Evolutionary conservation across 1,284 basidiomycete genomes (phyloP), one percentile per base, ranked within the genome.

Genomic region (Cystobasidium pallidum): DNA sequence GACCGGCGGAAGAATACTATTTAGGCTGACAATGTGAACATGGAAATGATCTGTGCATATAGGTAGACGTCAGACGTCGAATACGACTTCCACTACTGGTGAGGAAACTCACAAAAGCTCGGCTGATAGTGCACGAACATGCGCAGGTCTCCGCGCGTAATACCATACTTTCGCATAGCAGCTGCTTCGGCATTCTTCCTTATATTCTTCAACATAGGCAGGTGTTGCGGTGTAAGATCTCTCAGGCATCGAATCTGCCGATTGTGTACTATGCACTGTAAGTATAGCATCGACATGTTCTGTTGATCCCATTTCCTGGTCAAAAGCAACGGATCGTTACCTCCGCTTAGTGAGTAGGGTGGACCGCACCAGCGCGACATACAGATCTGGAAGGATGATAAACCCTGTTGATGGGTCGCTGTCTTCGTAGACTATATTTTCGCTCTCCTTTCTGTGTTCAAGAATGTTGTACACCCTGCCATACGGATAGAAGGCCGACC

Each of bases 41-140:
- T 96, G 93, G 78, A 96, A 45, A 17, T 45, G 43, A 17, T 45
- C 43, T 45, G 19, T n/a, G n/a, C n/a, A n/a, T n/a, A n/a, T n/a
- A n/a, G n/a, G n/a, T n/a, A n/a, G n/a, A n/a, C n/a, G n/a, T n/a
- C n/a, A n/a, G n/a, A n/a, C n/a, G n/a, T n/a, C n/a, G n/a, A n/a
- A n/a, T n/a, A n/a, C n/a, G n/a, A n/a, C n/a, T n/a, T n/a, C n/a
- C n/a, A n/a, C n/a, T n/a, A n/a, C n/a, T n/a, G n/a, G n/a, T n/a
- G n/a, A 62, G 45, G 21, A 66, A 28, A 67, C 52, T 78, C 75
- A 95, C 94, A 98, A 79, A 97, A 98, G 47, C 89, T 91, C 0
- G 95, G 95, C 80, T 97, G 94, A 80, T 99, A 98, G 80, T 99
- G 95, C 30, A 98, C 82, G 78, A 89, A 95, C 83, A 95, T 85